Conservation (phyloP, 495 filamentous ascomycete genomes). For the Penicillium simplicissimum region DNA sequence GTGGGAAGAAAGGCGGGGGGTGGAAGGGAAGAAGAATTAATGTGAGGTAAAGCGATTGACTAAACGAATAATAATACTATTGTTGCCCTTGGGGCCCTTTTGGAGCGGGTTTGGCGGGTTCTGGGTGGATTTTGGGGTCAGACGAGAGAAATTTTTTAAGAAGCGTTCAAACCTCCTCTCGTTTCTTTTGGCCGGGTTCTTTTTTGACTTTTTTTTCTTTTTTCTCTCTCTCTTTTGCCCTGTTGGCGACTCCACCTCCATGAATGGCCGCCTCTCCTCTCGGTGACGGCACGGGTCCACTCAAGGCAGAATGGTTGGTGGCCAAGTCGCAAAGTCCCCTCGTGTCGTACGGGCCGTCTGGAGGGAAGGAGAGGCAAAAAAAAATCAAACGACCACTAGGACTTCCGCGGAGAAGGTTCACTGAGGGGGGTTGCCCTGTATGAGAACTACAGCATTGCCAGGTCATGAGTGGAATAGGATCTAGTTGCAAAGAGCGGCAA, state of each 20-base stretch:
- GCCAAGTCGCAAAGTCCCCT: slow-evolving; percentile 14
- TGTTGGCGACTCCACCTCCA: slow-evolving; percentile 11
- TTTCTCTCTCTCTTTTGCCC: slow-evolving; percentile 16
- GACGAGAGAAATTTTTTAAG: not conserved
- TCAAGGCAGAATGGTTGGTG: slow-evolving; percentile 12
- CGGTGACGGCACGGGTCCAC: slow-evolving; percentile 26
- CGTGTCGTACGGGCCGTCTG: slow-evolving; percentile 9
- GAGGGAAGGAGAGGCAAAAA: slow-evolving; percentile 1
- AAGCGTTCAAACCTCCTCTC: not conserved
- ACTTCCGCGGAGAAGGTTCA: slow-evolving; percentile 11
- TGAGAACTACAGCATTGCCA: not conserved
- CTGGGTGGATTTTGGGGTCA: slow-evolving; percentile 5
- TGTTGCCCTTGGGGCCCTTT: slow-evolving; percentile 8
- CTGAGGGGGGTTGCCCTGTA: not conserved
- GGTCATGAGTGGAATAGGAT: not conserved
- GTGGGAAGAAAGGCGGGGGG: slow-evolving; percentile 16
- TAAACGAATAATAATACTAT: slow-evolving; percentile 41
- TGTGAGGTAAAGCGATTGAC: slow-evolving; percentile 51
- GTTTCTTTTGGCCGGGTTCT: slow-evolving; percentile 6
- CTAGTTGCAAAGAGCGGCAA: not conserved
- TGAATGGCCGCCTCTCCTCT: slow-evolving; percentile 12
- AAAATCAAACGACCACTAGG: slow-evolving; percentile 1
- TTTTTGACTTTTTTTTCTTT: slow-evolving; percentile 14
- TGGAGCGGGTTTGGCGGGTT: slow-evolving; percentile 11
- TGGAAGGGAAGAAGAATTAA: slow-evolving; percentile 30